Base-by-base conservation (phyloP, 441 rosid species). In the Eutrema salsugineum region DNA sequence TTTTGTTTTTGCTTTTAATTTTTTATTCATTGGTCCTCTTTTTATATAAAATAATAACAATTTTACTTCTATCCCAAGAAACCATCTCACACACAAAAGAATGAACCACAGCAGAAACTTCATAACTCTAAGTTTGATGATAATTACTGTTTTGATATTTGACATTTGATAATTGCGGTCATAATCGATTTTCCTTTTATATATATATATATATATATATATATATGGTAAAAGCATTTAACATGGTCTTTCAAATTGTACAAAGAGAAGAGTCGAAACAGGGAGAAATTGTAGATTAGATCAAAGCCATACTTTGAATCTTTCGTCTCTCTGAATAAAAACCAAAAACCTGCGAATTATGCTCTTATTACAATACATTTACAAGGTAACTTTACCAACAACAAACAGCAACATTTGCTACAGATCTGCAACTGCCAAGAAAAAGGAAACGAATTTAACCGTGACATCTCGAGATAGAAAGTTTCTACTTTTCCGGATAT, bases 321-420 rank as follows among this genome's bases (percentile, higher is more conserved):
- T 38, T 60, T 49, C 9, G 44, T 51, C 27, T 56, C 43, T 56
- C 5, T 33, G 27, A n/a, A 56, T 33, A 46, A 5, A 40, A 59
- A 43, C 59, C 30, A 51, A 40, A 60, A 67, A 24, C 63, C 47
- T 53, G 40, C 56, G 38, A 74, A 42, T 15, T 68, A 40, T 68
- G 11, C 47, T 76, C 53, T 76, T 76, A 76, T 63, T 69, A 63
- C 61, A 48, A 11, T 38, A 63, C 75, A 63, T 54, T 47, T 75
- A 75, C 78, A 75, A 61, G 50, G 48, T 43, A 68, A 68, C 44
- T 27, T 67, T 44, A 75, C 78, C 78, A 75, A 46, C 78, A 68
- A 76, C 75, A 76, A 69, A 69, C 61, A 75, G 14, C 59, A 11
- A 51, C 78, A 62, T 75, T 68, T 63, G 61, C 38, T 64, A 76